Percentiles rank a stretch among this genome's conserved stretches.
These are phyloP conservation scores for Stemphylium beticola DNA, from an alignment of 2,329 filamentous ascomycete genomes.

Conservation along the genomic window DNA sequence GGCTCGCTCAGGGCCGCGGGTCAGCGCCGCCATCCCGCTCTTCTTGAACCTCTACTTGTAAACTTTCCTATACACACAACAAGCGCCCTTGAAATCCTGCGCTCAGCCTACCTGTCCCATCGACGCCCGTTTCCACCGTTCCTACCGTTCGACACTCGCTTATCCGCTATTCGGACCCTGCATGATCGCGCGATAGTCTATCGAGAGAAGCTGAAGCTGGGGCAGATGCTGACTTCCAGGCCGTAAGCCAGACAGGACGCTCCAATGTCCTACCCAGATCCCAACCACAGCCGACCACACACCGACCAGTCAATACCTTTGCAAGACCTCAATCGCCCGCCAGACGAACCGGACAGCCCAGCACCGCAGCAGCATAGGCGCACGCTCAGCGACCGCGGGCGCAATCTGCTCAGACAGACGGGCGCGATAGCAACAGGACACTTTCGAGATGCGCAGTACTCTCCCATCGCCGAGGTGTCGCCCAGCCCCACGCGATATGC, in stretches of 20 bases:
- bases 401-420: slow-evolving; percentile 55
- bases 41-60: not conserved
- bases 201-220: slow-evolving; percentile 35
- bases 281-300: slow-evolving; percentile 55
- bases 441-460: slow-evolving; percentile 54
- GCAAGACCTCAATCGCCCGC: slow-evolving; percentile 58
- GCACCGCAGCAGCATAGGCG: slow-evolving; percentile 47
- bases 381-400: slow-evolving; percentile 57
- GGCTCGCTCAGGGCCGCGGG: slow-evolving; percentile 5
- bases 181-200: slow-evolving; percentile 30
- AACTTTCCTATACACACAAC: slow-evolving; percentile 13
- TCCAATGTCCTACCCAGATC: slow-evolving; percentile 58
- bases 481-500: slow-evolving; percentile 52
- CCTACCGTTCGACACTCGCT: slow-evolving; percentile 15
- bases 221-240: slow-evolving; percentile 38
- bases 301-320: slow-evolving; percentile 72
- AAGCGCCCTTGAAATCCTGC: slow-evolving; percentile 7
- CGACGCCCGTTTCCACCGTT: not conserved
- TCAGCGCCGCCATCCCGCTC: slow-evolving; percentile 14
- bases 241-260: slow-evolving; percentile 35
- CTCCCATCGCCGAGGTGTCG: slow-evolving; percentile 61
- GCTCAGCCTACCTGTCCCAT: not conserved
- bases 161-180: slow-evolving; percentile 7
- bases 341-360: slow-evolving; percentile 41
- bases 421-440: slow-evolving; percentile 51